phyloP scores from a whole-genome alignment of 495 filamentous ascomycete species.

The Aspergillus steynii region DNA sequence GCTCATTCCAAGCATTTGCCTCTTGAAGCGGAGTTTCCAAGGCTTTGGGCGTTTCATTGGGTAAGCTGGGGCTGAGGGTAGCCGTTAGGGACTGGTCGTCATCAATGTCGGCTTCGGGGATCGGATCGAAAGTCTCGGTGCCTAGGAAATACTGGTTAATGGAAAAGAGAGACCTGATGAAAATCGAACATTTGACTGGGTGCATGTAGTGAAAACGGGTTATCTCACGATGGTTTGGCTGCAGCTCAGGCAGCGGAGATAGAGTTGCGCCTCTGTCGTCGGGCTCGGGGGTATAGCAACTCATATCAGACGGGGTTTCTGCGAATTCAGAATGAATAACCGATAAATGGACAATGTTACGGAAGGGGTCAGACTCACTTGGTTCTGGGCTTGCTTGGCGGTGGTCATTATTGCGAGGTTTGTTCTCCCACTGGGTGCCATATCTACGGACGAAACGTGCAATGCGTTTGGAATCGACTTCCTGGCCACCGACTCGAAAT shows the following conservation, averaged over 20 bases:
- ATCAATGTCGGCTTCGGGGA: constrained; percentile 15
- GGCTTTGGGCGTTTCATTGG: constrained; percentile 10
- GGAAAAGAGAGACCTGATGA: background rate
- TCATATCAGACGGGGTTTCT: constrained; percentile 48
- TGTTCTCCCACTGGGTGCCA: constrained; percentile 24
- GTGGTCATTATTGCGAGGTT: constrained; percentile 25
- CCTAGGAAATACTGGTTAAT: background rate
- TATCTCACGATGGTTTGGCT: constrained; percentile 33
- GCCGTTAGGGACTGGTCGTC: constrained; percentile 14
- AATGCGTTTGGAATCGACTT: constrained; percentile 41
- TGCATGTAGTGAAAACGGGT: constrained; percentile 4
- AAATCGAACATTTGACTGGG: background rate
- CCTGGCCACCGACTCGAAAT: constrained; percentile 41
- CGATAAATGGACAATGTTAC: background rate
- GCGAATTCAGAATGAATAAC: background rate
- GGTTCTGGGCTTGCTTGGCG: constrained; percentile 35
- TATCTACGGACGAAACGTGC: constrained; percentile 42
- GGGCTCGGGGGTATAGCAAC: constrained; percentile 41
- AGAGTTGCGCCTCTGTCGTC: constrained; percentile 35
- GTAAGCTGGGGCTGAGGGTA: constrained; percentile 12
- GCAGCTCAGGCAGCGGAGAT: constrained; percentile 34
- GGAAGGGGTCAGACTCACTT: constrained; percentile 21
- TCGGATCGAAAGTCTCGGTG: constrained; percentile 15
- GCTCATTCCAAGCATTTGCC: constrained; percentile 15
- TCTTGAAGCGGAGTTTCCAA: constrained; percentile 1